Conservation (phyloP, 1,284 basidiomycete species). For the Schizopora paradoxa region DNA sequence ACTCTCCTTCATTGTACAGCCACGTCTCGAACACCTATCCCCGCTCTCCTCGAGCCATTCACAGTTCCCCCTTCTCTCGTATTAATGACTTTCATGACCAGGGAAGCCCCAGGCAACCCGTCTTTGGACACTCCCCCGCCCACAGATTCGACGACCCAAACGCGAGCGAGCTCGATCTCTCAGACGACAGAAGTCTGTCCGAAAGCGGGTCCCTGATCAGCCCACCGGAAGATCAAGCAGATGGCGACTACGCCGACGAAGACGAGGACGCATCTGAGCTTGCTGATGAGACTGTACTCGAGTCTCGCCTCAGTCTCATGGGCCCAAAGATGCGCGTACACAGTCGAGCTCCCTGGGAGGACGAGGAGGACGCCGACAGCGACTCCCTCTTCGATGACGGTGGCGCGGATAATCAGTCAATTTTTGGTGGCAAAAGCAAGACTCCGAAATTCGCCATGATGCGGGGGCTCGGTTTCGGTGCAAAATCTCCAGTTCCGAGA, state of each 20-base stretch:
- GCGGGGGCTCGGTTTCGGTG: constrained; percentile 16
- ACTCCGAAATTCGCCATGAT: constrained; percentile 16
- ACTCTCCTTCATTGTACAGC: constrained; percentile 66
- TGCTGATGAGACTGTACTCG: constrained; percentile 36
- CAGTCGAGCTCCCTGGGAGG: constrained; percentile 75
- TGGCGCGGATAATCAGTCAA: constrained; percentile 25
- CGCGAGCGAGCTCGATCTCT: constrained; percentile 51
- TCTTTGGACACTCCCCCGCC: constrained; percentile 27
- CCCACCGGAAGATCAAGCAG: constrained; percentile 25
- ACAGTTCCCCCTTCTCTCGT: constrained; percentile 26
- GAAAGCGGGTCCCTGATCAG: constrained; percentile 13
- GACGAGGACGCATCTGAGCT: constrained; percentile 30
- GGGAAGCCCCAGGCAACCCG: constrained; percentile 19
- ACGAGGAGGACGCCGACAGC: constrained; percentile 41
- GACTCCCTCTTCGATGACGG: constrained; percentile 43
- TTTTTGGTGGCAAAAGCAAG: constrained; percentile 26
- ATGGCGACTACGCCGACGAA: constrained; percentile 29
- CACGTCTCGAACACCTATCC: constrained; percentile 45
- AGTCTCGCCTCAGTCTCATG: constrained; percentile 57
- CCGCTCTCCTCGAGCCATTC: constrained; percentile 24
- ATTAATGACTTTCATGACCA: constrained; percentile 22
- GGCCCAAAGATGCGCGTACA: constrained; percentile 78
- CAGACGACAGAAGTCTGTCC: constrained; percentile 40
- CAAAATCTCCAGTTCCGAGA: constrained; percentile 18
- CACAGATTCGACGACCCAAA: constrained; percentile 44